phyloP scores from a whole-genome alignment of 768 basidiomycete species.

The Psilocybe cyanescens region DNA sequence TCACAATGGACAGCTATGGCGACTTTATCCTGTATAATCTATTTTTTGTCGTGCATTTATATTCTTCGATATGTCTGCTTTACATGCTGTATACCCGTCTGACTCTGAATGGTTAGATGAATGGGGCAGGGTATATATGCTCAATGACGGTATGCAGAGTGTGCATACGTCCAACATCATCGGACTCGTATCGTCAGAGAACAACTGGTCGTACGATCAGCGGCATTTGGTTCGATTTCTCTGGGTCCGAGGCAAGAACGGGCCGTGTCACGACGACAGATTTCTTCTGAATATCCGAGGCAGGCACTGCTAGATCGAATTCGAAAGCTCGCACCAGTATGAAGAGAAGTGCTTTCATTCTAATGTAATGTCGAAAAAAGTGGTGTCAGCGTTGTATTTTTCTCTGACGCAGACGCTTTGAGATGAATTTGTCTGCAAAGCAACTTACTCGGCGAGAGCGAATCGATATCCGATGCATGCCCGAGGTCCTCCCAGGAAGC shows the following conservation, averaged over 20 bases:
- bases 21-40: not conserved
- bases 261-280: slow-evolving; percentile 43
- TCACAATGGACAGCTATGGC: not conserved
- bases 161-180: no score
- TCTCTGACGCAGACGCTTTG: not conserved
- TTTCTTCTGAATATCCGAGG: slow-evolving; percentile 43
- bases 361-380: slow-evolving; percentile 2
- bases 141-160: no score
- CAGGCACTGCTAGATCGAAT: slow-evolving; percentile 56
- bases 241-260: slow-evolving; percentile 40
- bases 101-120: no score
- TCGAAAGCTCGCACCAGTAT: slow-evolving; percentile 55
- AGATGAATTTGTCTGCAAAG: not conserved
- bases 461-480: slow-evolving; percentile 73
- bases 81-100: no score
- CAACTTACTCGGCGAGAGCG: slow-evolving; percentile 58
- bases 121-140: no score
- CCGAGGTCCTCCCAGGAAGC: slow-evolving; percentile 65
- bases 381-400: not conserved
- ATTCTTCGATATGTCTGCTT: no score
- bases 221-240: slow-evolving; percentile 46
- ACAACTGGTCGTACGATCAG: slow-evolving; percentile 30
- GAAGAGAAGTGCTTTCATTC: slow-evolving; percentile 44
- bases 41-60: no score
- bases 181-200: no score